These are phyloP conservation scores for Azolla pinnata DNA, from an alignment of 75 land plant species.

Conservation along the genomic window DNA sequence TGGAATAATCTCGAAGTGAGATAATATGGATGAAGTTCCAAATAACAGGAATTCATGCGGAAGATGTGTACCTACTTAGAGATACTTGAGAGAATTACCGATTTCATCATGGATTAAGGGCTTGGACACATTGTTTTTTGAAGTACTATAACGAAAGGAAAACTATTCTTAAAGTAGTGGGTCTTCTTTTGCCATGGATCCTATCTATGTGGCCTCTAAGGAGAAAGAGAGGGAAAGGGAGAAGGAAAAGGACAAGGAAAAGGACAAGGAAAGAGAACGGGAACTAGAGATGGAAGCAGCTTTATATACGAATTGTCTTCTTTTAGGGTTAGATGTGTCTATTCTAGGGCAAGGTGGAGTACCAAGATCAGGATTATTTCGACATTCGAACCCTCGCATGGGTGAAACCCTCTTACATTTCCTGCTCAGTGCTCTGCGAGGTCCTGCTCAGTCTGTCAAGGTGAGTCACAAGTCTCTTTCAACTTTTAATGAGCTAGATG, in stretches of 20 bases:
- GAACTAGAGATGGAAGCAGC: conserved; percentile 91
- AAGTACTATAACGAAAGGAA: too few species aligned
- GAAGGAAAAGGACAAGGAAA: conserved; percentile 40
- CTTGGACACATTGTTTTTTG: too few species aligned
- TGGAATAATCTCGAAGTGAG: too few species aligned
- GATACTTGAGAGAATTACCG: too few species aligned
- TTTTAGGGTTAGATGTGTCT: conserved; percentile 76
- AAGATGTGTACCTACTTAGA: too few species aligned
- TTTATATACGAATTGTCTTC: conserved; percentile 86
- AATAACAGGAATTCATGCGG: too few species aligned
- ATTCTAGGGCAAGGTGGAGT: conserved; percentile 41
- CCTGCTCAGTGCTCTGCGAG: conserved; percentile 77
- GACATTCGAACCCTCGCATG: conserved; percentile 90
- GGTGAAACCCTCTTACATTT: conserved; percentile 93
- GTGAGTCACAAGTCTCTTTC: conserved; percentile 18
- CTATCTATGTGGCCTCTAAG: neutral
- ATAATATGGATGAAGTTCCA: too few species aligned
- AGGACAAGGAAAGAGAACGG: conserved; percentile 82
- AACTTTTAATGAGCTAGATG: neutral
- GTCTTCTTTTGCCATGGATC: neutral
- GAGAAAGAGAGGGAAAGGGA: conserved; percentile 26
- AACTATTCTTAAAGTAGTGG: too few species aligned
- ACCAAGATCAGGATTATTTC: conserved; percentile 74
- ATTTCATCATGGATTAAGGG: too few species aligned
- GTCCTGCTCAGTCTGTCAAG: conserved; percentile 79